Conservation (phyloP, 352 stramenopile species). For the Globisporangium rhizosaccharum region DNA sequence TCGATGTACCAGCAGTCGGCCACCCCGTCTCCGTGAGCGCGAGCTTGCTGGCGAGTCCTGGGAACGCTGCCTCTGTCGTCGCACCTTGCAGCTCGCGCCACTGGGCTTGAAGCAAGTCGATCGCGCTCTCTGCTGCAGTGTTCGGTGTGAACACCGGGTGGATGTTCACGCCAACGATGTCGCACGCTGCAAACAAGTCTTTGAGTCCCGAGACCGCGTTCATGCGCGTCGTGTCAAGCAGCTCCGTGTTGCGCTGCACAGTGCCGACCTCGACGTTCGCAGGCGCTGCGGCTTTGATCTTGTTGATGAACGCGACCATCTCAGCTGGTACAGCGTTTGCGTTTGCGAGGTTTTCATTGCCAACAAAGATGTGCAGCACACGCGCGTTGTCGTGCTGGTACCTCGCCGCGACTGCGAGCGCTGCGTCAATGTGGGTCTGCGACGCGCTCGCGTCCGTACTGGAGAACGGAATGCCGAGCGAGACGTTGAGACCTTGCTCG, state of each 20-base stretch:
- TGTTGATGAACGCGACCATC: slow-evolving; percentile 36
- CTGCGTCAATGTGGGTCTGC: slow-evolving; percentile 29
- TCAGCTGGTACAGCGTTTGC: slow-evolving; percentile 24
- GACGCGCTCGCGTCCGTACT: slow-evolving; percentile 25
- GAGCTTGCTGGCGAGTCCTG: slow-evolving; percentile 40
- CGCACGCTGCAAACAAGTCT: slow-evolving; percentile 43
- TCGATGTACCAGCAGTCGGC: slow-evolving; percentile 32
- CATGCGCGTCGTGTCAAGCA: slow-evolving; percentile 35
- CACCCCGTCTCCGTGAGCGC: slow-evolving; percentile 60
- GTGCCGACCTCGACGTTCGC: slow-evolving; percentile 30
- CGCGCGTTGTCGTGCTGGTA: slow-evolving; percentile 25
- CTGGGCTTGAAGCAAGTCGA: slow-evolving; percentile 33
- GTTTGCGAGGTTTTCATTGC: slow-evolving; percentile 50
- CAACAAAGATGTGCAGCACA: slow-evolving; percentile 51
- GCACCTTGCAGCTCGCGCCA: slow-evolving; percentile 36
- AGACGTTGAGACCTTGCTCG: slow-evolving; percentile 38
- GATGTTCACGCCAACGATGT: slow-evolving; percentile 70
- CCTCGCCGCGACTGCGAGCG: slow-evolving; percentile 21
- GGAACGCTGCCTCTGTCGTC: slow-evolving; percentile 30
- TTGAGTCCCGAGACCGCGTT: slow-evolving; percentile 24
- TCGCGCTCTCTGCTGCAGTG: slow-evolving; percentile 28
- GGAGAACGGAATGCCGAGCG: slow-evolving; percentile 39
- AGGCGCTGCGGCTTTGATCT: slow-evolving; percentile 26
- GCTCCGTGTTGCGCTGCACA: slow-evolving; percentile 46
- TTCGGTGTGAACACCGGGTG: slow-evolving; percentile 50